A percentile compares a stretch with the other conserved stretches of the same genome.
These are phyloP conservation scores for Quercus bicolor DNA, from an alignment of 306 rosid species.

Conservation along the genomic window DNA sequence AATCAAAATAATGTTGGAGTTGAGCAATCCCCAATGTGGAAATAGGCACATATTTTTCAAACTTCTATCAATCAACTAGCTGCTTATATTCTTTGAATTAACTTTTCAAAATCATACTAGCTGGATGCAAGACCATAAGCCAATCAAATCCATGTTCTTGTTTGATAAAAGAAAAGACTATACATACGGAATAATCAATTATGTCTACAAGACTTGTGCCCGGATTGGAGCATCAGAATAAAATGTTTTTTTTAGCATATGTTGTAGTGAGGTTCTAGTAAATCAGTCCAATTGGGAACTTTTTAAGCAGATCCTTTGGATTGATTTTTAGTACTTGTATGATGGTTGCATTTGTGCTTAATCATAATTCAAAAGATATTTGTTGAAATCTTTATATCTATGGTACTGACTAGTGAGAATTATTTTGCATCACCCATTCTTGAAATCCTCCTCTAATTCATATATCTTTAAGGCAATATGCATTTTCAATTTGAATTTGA, in stretches of 20 bases:
- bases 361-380: neutral
- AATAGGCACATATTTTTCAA: neutral
- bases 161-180: too few species aligned
- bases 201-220: too few species aligned
- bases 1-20: neutral
- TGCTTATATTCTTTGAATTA: neutral
- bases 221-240: too few species aligned
- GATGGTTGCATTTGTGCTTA: neutral
- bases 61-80: neutral
- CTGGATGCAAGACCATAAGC: constrained; percentile 6
- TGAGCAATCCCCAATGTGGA: neutral
- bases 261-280: neutral
- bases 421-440: neutral
- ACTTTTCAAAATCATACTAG: neutral
- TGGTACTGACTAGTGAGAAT: neutral
- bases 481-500: neutral
- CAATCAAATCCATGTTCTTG: neutral
- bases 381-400: neutral
- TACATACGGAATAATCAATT: too few species aligned
- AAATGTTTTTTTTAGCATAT: too few species aligned
- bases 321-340: neutral
- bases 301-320: neutral
- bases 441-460: neutral
- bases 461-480: neutral
- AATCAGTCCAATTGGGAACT: neutral